Conservation (phyloP, 2,329 filamentous ascomycete genomes). For the Alternaria arbusti region DNA sequence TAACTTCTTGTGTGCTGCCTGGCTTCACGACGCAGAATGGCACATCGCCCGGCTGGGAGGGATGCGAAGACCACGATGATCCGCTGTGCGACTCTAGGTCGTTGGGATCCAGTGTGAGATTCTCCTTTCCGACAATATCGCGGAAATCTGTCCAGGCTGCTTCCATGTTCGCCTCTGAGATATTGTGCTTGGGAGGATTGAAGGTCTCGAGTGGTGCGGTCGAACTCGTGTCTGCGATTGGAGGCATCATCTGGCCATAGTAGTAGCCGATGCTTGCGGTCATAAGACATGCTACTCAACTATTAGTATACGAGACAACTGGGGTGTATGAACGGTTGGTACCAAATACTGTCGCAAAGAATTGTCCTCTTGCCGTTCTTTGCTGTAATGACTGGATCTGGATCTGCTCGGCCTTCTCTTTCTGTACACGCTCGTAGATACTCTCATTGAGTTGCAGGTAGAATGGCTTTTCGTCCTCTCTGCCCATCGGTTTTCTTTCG, state of each 20-base stretch:
- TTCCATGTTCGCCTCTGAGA: constrained; percentile 63
- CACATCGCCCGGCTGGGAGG: constrained; percentile 49
- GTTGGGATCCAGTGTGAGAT: constrained; percentile 63
- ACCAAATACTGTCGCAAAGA: constrained; percentile 40
- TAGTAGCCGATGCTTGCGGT: constrained; percentile 63
- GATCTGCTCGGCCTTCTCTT: constrained; percentile 64
- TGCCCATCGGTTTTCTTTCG: constrained; percentile 21
- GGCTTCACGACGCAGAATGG: constrained; percentile 76
- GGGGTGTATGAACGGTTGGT: neutral
- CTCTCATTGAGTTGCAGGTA: constrained; percentile 68
- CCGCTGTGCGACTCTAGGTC: constrained; percentile 65
- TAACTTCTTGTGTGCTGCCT: constrained; percentile 78
- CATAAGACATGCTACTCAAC: constrained; percentile 55
- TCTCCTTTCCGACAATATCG: constrained; percentile 66
- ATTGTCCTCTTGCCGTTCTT: constrained; percentile 46
- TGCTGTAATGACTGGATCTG: constrained; percentile 37
- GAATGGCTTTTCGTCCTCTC: constrained; percentile 56
- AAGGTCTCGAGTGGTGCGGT: constrained; percentile 61
- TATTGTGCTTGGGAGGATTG: constrained; percentile 61
- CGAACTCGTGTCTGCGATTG: constrained; percentile 58
- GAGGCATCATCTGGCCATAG: constrained; percentile 59
- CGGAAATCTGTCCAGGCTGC: constrained; percentile 70
- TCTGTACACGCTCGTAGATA: constrained; percentile 63
- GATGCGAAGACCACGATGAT: constrained; percentile 68
- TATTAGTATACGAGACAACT: constrained; percentile 8